Base-by-base conservation (phyloP, 805 yeast genomes). In the Ogataea philodendri region DNA sequence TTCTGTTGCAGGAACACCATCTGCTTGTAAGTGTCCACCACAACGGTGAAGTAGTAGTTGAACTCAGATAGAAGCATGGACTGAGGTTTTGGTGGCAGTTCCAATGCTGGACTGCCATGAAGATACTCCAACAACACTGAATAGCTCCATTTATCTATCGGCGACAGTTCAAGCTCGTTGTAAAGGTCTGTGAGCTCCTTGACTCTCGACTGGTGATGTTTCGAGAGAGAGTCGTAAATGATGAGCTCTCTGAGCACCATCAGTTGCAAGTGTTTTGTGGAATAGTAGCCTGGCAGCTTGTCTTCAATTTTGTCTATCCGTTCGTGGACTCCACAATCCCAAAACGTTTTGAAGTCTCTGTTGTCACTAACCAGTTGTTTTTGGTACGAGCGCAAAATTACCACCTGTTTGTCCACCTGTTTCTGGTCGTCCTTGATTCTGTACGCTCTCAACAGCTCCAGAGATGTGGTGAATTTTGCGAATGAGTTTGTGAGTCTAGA, bases 281-380 rank as follows among this genome's bases (percentile, higher is more conserved):
- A 3, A 60, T 62, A n/a, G 62, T 55, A 26, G 48, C 18, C 3
- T 16, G 22, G 29, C 55, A 37, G 20, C 44, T 38, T 41, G 1
- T 46, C 11, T 2, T 42, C 44, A 10, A 59, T 51, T 3, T 47
- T 30, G 2, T 38, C 33, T 2, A 48, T 37, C n/a, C 42, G 52
- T 24, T 61, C 61, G 26, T 61, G 62, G 21, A 60, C 53, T 9
- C 73, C 78, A 48, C 70, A 59, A 35, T 73, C 71, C 75, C 78
- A 77, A 31, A 78, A 49, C 7, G 75, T 69, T 5, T 56, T 61
- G 36, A 63, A 57, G 49, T 84, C 93, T 37, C 90, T 67, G 46
- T 80, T 81, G 52, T 84, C 90, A 15, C 47, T 50, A 7, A 63
- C 36, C 10, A 62, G 64, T 5, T 54, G 52, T 9, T 37, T 40